phyloP scores from a whole-genome alignment of 139 green algal genomes.

The Tetradesmus lagerheimii region DNA sequence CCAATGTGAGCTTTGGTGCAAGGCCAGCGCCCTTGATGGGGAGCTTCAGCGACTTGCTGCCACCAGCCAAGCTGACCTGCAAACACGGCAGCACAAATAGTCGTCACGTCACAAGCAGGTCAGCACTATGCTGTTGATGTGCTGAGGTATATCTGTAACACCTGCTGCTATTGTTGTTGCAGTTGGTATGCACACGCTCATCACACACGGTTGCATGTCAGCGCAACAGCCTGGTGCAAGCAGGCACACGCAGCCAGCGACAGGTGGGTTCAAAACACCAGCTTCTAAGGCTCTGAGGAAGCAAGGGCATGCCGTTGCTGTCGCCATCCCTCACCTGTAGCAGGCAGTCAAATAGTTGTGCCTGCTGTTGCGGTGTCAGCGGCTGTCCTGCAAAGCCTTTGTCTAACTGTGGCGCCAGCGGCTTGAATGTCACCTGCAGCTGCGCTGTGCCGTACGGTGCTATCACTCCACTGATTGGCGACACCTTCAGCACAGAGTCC shows the following conservation, averaged over 20 bases:
- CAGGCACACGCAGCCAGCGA: too few relatives aligned
- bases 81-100: neutral
- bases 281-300: too few relatives aligned
- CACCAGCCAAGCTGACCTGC: conserved; percentile 10
- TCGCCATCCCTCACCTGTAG: conserved; percentile 31
- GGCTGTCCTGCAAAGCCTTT: conserved; percentile 20
- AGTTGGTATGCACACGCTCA: neutral
- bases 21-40: conserved; percentile 19
- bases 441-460: conserved; percentile 10
- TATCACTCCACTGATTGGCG: conserved; percentile 10
- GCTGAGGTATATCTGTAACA: neutral
- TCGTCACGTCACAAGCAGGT: neutral
- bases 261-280: too few relatives aligned
- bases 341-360: conserved; percentile 9
- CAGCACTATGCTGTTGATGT: neutral
- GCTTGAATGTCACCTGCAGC: conserved; percentile 25
- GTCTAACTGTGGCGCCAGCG: neutral
- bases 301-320: too few relatives aligned
- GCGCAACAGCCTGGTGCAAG: too few relatives aligned
- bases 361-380: neutral
- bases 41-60: neutral
- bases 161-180: neutral
- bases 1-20: neutral
- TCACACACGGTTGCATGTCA: too few relatives aligned
- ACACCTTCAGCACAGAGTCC: conserved; percentile 6